Base-by-base conservation (phyloP, 768 basidiomycete genomes). In the Porphyrellus cyaneotinctus region DNA sequence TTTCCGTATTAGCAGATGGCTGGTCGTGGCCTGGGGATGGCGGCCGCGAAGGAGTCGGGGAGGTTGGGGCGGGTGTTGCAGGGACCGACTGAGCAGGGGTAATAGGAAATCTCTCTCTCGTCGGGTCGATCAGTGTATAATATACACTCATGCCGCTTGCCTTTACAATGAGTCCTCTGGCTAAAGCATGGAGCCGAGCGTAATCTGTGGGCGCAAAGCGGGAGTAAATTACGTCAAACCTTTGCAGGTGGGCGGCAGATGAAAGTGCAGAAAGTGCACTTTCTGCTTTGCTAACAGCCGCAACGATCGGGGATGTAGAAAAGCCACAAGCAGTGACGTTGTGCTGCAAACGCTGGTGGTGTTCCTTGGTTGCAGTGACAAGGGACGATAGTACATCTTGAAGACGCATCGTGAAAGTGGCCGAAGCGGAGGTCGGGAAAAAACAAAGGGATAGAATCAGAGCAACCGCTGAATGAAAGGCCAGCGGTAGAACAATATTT, bases 361-460 rank as follows among this genome's bases (percentile, higher is more conserved):
- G 84, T 11, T 76, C 64, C 9, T 69, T 66, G 31, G 84, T 72
- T 4, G 76, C 69, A 1, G 65, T 65, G n/a, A 71, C 61, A 11
- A 88, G 68, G 0, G 84, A 82, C 4, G 66, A 55, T 14, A 87
- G 65, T 9, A 83, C 76, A 5, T 53, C 68, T 39, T 74, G 70
- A 2, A 88, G 68, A 9, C 76, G 72, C 14, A 64, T 70, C 3
- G 80, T 79, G 61, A 85, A 88, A 38, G 77, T 70, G 0, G 83
- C 71, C 0, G 87, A 84, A 33, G 84, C 73, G 2, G 85, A 80
- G 1, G 73, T 70, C 0, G 88, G 87, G 65, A 88, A 88, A 38
- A 89, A 66, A 30, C 78, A 13, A 4, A 82, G 64, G 3, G 83
- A 82, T 6, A 70, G 61, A 3, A 77, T 41, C 51, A 90, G 70